phyloP scores from a whole-genome alignment of 2,329 filamentous ascomycete species.

The Pseudopithomyces maydicus region DNA sequence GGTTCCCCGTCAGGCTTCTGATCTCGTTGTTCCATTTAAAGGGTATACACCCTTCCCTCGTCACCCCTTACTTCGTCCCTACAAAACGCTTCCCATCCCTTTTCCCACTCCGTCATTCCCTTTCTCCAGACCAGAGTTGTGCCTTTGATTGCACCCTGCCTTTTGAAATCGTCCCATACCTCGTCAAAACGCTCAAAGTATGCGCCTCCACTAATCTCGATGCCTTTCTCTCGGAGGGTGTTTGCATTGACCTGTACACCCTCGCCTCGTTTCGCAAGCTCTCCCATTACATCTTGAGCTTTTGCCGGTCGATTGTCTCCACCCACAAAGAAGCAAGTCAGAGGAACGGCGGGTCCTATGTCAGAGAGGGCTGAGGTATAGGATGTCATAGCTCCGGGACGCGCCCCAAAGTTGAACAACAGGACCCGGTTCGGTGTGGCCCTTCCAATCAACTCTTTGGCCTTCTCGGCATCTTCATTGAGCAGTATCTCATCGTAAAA shows the following conservation, averaged over 20 bases:
- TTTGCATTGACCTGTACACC: slow-evolving; percentile 24
- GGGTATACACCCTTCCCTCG: slow-evolving; percentile 22
- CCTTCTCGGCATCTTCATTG: slow-evolving; percentile 16
- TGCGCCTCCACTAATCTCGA: slow-evolving; percentile 19
- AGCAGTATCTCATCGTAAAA: slow-evolving; percentile 25
- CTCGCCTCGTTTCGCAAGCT: not conserved
- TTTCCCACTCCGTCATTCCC: slow-evolving; percentile 25
- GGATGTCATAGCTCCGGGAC: slow-evolving; percentile 11
- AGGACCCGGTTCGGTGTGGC: slow-evolving; percentile 11
- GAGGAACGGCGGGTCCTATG: not conserved
- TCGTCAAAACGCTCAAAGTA: slow-evolving; percentile 23
- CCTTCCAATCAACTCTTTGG: slow-evolving; percentile 1
- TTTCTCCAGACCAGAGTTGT: slow-evolving; percentile 24
- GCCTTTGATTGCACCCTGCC: slow-evolving; percentile 15
- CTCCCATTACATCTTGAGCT: slow-evolving; percentile 7
- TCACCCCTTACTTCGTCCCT: slow-evolving; percentile 24
- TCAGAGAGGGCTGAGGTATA: slow-evolving; percentile 16
- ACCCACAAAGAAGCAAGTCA: slow-evolving; percentile 22
- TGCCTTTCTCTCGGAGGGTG: slow-evolving; percentile 26
- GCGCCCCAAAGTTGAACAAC: slow-evolving; percentile 29
- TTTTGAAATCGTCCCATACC: slow-evolving; percentile 23
- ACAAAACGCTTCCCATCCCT: slow-evolving; percentile 30
- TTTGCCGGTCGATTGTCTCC: slow-evolving; percentile 17
- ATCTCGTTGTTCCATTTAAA: not conserved
- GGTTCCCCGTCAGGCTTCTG: too few species aligned